Conservation (phyloP, 352 stramenopile species). For the Detonula confervacea region DNA sequence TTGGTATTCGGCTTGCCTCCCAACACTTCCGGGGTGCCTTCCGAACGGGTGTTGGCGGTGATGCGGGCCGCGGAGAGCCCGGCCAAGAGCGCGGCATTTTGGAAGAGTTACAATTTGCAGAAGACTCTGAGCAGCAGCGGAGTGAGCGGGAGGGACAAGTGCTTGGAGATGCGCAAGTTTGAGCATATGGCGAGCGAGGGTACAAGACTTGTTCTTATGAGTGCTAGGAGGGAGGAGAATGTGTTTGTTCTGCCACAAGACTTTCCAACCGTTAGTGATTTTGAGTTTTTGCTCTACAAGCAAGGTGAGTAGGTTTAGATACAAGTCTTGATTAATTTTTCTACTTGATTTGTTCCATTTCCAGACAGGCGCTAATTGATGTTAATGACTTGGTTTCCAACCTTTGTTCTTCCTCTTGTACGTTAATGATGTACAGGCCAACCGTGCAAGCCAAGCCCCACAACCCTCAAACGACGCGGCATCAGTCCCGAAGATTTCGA, state of each 20-base stretch:
- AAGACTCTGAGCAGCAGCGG: too few species aligned
- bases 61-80: slow-evolving; percentile 13
- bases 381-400: too few species aligned
- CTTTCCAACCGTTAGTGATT: slow-evolving; percentile 50
- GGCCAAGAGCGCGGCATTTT: background rate
- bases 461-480: too few species aligned
- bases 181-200: slow-evolving; percentile 14
- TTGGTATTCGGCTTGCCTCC: slow-evolving; percentile 65
- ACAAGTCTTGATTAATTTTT: too few species aligned
- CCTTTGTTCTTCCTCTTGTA: too few species aligned
- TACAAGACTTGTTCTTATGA: slow-evolving; percentile 25
- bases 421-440: too few species aligned
- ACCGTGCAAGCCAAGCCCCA: too few species aligned
- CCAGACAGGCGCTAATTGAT: too few species aligned
- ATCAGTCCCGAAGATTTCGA: slow-evolving; percentile 51
- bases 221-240: slow-evolving; percentile 17
- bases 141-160: slow-evolving; percentile 23
- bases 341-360: too few species aligned
- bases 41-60: slow-evolving; percentile 19
- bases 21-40: slow-evolving; percentile 24
- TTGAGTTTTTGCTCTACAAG: slow-evolving; percentile 65
- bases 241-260: slow-evolving; percentile 38
- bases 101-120: slow-evolving; percentile 1
- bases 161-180: slow-evolving; percentile 38
- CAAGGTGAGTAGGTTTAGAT: slow-evolving; percentile 62